These are phyloP conservation scores for Hypoxylon trugodes DNA, from an alignment of 495 filamentous ascomycete genomes.

Conservation along the genomic window DNA sequence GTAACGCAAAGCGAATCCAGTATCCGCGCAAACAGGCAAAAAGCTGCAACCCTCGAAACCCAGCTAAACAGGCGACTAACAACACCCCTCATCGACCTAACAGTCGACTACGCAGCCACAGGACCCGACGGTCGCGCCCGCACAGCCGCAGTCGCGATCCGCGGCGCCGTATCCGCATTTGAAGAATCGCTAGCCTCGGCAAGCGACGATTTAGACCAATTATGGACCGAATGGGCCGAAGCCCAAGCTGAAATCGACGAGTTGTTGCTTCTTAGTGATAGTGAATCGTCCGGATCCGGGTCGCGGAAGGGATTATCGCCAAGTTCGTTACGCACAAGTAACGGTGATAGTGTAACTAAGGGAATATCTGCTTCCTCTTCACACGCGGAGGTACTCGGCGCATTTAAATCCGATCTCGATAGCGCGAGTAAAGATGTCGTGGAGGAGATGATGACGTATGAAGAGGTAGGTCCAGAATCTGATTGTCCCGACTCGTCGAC, in stretches of 20 bases:
- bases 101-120: conserved; percentile 29
- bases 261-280: conserved; percentile 13
- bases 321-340: background rate
- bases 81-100: conserved; percentile 10
- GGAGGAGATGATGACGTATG: conserved; percentile 41
- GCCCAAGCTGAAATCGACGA: conserved; percentile 31
- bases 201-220: conserved; percentile 14
- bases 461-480: conserved; percentile 33
- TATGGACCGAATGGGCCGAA: conserved; percentile 34
- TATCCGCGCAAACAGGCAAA: conserved; percentile 11
- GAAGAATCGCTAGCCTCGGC: conserved; percentile 6
- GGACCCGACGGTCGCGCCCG: conserved; percentile 19
- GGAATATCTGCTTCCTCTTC: conserved; percentile 28
- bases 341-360: conserved; percentile 11
- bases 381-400: conserved; percentile 12
- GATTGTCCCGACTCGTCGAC: background rate
- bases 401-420: conserved; percentile 27
- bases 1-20: background rate
- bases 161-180: conserved; percentile 20
- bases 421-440: conserved; percentile 33
- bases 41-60: background rate
- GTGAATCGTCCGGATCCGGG: background rate
- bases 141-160: conserved; percentile 17
- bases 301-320: conserved; percentile 16
- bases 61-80: conserved; percentile 8